Base-by-base conservation (phyloP, 192 early-diverging fungal species). In the Coemansia sp. region DNA sequence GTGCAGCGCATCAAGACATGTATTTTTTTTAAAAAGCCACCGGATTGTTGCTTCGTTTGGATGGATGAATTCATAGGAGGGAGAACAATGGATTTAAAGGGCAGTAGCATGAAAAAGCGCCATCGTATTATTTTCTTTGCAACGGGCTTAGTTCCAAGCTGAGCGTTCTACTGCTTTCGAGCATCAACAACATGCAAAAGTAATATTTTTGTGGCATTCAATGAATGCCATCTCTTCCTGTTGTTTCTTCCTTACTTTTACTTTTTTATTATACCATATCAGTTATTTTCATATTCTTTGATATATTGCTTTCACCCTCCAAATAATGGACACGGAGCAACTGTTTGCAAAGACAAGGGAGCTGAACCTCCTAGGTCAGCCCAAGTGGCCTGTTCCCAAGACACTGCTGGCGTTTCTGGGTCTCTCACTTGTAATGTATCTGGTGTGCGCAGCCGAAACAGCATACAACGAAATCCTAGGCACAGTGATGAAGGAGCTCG, bases 381-480 rank as follows among this genome's bases (percentile, higher is more conserved):
- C 59, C 31, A 70, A 66, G 25, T 82, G 79, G 79, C 46, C 63
- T 29, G 5, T 34, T 25, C 42, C 55, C 39, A 76, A 76, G 34
- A 67, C 66, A 12, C 37, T 64, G 1, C 43, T 48, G 16, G 59
- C 66, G 3, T 77, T 77, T 30, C 7, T 40, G 9, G 82, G 77
- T 0, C 77, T 94, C 35, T 77, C 82, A 9, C 61, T 91, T 13
- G 82, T 84, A 4, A 82, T 92, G 61, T 89, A 94, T 60, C 84
- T 94, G 28, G 87, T 87, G 0, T 85, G 87, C 18, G 68, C 92
- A 8, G 93, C 95, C 63, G 89, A 91, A 72, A 95, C 92, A 0
- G 88, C 94, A 58, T 85, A 95, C 53, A 84, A 89, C 42, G 92
- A 92, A n/a, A 86, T 93, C 7, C 77, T 95, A 13, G 82, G 86